A percentile compares a stretch with the other conserved stretches of the same genome.
Evolutionary conservation across 768 basidiomycete species (phyloP).

Genomic region (Lactarius vividus): DNA sequence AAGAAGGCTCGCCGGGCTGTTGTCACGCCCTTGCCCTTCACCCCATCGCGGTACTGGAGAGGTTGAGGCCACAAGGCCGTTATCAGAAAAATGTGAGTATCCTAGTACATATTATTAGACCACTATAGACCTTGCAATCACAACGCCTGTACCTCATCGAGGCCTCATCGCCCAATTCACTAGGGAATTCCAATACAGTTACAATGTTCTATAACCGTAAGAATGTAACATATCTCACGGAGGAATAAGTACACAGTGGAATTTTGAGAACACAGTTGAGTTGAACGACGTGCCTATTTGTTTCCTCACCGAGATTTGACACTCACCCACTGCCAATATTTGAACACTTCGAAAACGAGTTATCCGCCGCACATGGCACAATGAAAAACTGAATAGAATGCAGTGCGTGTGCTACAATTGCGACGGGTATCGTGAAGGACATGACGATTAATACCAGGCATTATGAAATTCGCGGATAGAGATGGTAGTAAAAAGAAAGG

Average conservation of each 20-base stretch:
- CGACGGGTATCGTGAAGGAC: constrained; percentile 1
- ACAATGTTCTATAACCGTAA: neutral
- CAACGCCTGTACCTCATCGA: neutral
- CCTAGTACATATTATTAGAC: neutral
- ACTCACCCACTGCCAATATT: too few species aligned
- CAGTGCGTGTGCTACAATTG: constrained; percentile 7
- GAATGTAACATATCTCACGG: too few species aligned
- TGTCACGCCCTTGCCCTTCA: constrained; percentile 85
- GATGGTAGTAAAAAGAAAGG: neutral
- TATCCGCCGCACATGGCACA: too few species aligned
- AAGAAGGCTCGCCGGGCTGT: constrained; percentile 72
- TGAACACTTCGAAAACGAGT: too few species aligned
- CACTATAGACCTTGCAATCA: neutral
- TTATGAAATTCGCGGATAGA: neutral
- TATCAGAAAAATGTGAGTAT: neutral
- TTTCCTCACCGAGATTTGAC: too few species aligned
- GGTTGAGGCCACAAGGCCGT: constrained; percentile 36
- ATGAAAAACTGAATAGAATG: neutral
- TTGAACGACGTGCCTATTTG: too few species aligned
- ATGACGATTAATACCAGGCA: neutral
- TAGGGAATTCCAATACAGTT: neutral
- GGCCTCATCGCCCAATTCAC: neutral
- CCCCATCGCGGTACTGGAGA: constrained; percentile 77
- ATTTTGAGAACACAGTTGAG: too few species aligned
- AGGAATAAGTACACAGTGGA: too few species aligned